A percentile compares a stretch with the other conserved stretches of the same genome.
Conservation (phyloP, 257 asterid genomes). For the Scutellaria baicalensis region DNA sequence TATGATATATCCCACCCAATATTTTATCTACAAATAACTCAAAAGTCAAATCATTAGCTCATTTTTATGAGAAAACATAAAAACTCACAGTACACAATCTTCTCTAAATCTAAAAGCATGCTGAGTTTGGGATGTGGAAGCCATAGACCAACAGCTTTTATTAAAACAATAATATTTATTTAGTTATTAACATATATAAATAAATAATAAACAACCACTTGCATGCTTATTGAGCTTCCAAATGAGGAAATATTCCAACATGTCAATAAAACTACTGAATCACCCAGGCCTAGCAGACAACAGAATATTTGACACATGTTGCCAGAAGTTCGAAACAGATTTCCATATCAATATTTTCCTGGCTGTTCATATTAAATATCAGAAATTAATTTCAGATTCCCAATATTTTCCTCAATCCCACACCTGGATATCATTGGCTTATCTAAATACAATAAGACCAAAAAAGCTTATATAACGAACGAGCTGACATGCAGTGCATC, state of each 20-base stretch:
- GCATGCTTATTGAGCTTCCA: not conserved
- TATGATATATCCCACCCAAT: not conserved
- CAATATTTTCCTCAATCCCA: not conserved
- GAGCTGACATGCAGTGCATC: not conserved
- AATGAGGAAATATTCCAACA: not conserved
- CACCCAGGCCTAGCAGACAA: not conserved
- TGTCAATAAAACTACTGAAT: not conserved
- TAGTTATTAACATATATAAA: not conserved
- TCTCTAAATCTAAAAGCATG: not conserved
- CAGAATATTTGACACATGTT: not conserved
- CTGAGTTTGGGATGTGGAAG: too few species aligned
- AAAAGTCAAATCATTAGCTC: not conserved
- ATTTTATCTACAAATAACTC: not conserved
- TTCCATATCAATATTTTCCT: not conserved
- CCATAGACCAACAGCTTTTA: not conserved
- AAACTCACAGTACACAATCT: not conserved
- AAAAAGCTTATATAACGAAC: conserved; percentile 1
- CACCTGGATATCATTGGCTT: not conserved
- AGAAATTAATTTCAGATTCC: conserved; percentile 4
- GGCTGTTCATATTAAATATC: not conserved
- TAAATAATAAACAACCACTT: not conserved
- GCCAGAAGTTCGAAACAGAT: conserved; percentile 5
- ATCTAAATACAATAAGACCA: not conserved
- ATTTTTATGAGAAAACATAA: not conserved
- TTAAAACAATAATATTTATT: not conserved